Conservation (phyloP, 2,329 filamentous ascomycete genomes). For the Fusarium vanettenii region DNA sequence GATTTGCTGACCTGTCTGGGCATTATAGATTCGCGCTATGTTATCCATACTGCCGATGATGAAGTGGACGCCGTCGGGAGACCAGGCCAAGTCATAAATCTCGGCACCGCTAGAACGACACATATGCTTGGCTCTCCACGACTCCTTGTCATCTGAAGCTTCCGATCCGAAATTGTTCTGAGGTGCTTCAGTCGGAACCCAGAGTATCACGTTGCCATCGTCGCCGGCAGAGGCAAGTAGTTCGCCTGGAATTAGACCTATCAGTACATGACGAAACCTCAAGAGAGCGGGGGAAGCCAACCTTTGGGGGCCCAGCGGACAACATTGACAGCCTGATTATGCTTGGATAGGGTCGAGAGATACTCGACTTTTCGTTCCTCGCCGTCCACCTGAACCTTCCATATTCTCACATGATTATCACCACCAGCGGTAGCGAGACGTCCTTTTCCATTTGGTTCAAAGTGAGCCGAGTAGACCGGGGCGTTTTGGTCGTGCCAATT, state of each 20-base stretch:
- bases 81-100: slow-evolving; percentile 99
- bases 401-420: slow-evolving; percentile 96
- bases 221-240: slow-evolving; percentile 94
- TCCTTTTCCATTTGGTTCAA: slow-evolving; percentile 91
- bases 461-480: slow-evolving; percentile 97
- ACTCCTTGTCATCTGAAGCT: slow-evolving; percentile 90
- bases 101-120: slow-evolving; percentile 94
- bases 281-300: slow-evolving; percentile 53
- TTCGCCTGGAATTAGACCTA: slow-evolving; percentile 71
- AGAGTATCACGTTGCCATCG: slow-evolving; percentile 96
- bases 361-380: slow-evolving; percentile 93
- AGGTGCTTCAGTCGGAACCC: slow-evolving; percentile 87
- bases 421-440: slow-evolving; percentile 93
- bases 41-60: slow-evolving; percentile 99
- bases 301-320: slow-evolving; percentile 96
- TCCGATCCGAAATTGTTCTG: slow-evolving; percentile 82
- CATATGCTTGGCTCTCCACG: slow-evolving; percentile 98
- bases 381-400: slow-evolving; percentile 87
- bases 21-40: slow-evolving; percentile 95
- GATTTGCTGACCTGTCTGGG: slow-evolving; percentile 78
- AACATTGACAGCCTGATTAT: slow-evolving; percentile 97
- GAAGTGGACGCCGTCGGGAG: slow-evolving; percentile 94
- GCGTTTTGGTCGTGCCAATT: slow-evolving; percentile 99
- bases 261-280: slow-evolving; percentile 20
- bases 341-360: slow-evolving; percentile 89